Evolutionary conservation across 805 yeast species (phyloP).

Genomic region (Ogataea saltuana): DNA sequence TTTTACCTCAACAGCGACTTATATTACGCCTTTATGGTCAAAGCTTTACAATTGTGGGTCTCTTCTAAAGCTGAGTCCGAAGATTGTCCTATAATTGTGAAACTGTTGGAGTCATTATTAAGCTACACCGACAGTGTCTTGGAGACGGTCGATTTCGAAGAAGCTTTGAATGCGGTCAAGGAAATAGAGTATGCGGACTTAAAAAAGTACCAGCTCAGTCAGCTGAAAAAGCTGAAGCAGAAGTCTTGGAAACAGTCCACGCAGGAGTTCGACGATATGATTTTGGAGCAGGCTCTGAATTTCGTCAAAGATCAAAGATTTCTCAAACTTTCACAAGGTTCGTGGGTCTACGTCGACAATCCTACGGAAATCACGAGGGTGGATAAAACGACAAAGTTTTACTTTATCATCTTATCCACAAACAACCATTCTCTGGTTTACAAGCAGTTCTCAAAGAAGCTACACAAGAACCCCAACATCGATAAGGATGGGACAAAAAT

Average conservation of each 20-base stretch:
- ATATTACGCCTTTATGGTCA: constrained; percentile 56
- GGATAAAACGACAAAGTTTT: constrained; percentile 34
- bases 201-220: constrained; percentile 54
- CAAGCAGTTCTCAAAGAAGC: constrained; percentile 55
- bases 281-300: constrained; percentile 59
- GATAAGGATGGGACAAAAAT: constrained; percentile 57
- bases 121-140: constrained; percentile 27
- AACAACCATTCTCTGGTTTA: constrained; percentile 61
- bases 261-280: constrained; percentile 47
- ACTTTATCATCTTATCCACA: constrained; percentile 64
- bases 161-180: constrained; percentile 45
- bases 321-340: constrained; percentile 68
- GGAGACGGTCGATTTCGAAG: constrained; percentile 39
- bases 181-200: constrained; percentile 47
- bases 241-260: constrained; percentile 48
- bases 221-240: constrained; percentile 39
- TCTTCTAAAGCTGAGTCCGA: constrained; percentile 53
- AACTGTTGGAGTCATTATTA: constrained; percentile 43
- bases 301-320: constrained; percentile 78
- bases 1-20: constrained; percentile 52
- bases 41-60: constrained; percentile 64
- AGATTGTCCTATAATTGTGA: constrained; percentile 53
- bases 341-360: constrained; percentile 73
- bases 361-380: constrained; percentile 37
- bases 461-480: constrained; percentile 51